Evolutionary conservation across 495 filamentous ascomycete genomes (phyloP), one percentile per base, ranked within the genome.

Genomic region (Cercophora samala): DNA sequence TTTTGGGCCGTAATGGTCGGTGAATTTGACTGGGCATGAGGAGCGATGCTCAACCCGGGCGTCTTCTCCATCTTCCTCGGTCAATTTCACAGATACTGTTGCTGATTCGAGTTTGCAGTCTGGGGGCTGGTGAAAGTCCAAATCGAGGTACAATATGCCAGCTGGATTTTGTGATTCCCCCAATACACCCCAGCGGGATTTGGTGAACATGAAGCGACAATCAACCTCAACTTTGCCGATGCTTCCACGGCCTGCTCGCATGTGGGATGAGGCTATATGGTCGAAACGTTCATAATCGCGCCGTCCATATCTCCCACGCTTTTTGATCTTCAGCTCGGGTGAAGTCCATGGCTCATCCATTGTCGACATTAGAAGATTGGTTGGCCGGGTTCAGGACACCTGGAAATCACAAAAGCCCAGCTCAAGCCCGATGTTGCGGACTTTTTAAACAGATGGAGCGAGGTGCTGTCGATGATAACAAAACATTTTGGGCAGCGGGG

Each of bases 161-260:
- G 66, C 77, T 17, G 75, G 74, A 23, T 74, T 72, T 53, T 66
- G 60, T 18, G 68, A 54, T 5, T 37, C 58, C 0, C 71, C 71
- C 9, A 79, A 21, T 11, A 75, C 66, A 17, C 77, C 77, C 77
- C 76, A 79, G 54, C 59, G 69, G 13, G 75, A 77, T 66, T 76
- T 73, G 13, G 68, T 68, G 64, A 75, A 79, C 1, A 69, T 37
- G 60, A 79, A 79, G 11, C 68, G 69, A 59, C 75, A 78, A 8
- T 76, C 73, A 18, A 78, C 67, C 22, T 74, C 64, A 19, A 73
- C 64, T 19, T 71, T 69, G 19, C 71, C 71, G 21, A 73, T 71
- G 15, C 42, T 68, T 18, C 46, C 68, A 23, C 56, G 53, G 6
- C 68, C 68, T 15, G 62, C 67, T 0, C 58, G 58, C 64, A 69